Conservation (phyloP, 1,139 yeast species). For the Barnettozyma hawaiiensis region DNA sequence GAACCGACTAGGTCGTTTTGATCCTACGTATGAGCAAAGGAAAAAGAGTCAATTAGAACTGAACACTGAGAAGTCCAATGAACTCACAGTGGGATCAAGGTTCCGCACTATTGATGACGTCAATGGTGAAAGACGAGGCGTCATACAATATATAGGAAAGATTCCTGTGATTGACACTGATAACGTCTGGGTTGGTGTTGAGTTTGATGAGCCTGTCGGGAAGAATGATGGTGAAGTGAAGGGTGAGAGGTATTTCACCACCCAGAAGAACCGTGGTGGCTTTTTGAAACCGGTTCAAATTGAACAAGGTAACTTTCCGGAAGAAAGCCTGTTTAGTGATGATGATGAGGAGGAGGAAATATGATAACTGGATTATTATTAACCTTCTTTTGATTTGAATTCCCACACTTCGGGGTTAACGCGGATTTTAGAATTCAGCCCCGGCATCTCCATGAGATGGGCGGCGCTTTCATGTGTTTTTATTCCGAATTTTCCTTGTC, state of each 20-base stretch:
- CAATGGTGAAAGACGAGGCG: slow-evolving; percentile 60
- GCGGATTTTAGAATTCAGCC: too few species aligned
- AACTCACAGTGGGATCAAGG: slow-evolving; percentile 17
- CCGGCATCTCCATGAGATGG: too few species aligned
- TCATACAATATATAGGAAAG: slow-evolving; percentile 59
- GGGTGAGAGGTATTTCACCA: slow-evolving; percentile 60
- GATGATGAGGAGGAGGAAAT: slow-evolving; percentile 38
- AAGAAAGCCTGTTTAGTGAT: slow-evolving; percentile 37
- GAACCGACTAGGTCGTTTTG: slow-evolving; percentile 65
- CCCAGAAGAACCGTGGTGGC: slow-evolving; percentile 52
- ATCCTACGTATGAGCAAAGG: slow-evolving; percentile 42
- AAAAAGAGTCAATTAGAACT: slow-evolving; percentile 26
- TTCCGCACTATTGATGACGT: slow-evolving; percentile 36
- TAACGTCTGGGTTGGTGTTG: slow-evolving; percentile 73
- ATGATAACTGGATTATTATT: neutral
- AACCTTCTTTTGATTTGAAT: too few species aligned
- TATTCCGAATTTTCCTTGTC: too few species aligned
- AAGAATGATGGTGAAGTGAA: slow-evolving; percentile 76
- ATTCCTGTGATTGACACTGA: slow-evolving; percentile 51
- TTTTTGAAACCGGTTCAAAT: slow-evolving; percentile 45
- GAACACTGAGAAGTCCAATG: slow-evolving; percentile 28
- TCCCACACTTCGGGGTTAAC: neutral
- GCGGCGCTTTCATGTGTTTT: too few species aligned
- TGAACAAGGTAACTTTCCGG: slow-evolving; percentile 45
- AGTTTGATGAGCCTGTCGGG: slow-evolving; percentile 65